Conservation (phyloP, 345 rosid genomes). For the Syzygium jambos region DNA sequence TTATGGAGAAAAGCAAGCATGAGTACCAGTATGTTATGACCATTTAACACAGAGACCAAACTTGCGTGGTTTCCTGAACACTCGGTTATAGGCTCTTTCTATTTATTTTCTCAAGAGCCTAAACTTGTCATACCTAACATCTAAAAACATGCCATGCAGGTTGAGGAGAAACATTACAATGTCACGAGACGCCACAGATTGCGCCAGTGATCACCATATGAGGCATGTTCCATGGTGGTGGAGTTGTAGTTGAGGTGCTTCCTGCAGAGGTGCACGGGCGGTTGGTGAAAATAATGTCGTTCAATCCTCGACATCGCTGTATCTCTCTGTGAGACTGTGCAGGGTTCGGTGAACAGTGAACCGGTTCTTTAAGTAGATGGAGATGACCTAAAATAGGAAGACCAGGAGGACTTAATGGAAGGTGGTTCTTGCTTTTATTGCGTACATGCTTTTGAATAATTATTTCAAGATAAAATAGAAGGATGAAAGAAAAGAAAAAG, state of each 20-base stretch:
- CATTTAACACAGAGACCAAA: background rate
- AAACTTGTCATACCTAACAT: background rate
- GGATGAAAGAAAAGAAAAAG: background rate
- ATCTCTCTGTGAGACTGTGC: background rate
- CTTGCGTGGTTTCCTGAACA: background rate
- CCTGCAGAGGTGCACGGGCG: background rate
- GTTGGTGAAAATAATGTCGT: background rate
- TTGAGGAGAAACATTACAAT: background rate
- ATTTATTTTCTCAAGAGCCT: background rate
- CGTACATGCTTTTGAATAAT: background rate
- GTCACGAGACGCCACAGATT: background rate
- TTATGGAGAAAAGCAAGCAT: background rate
- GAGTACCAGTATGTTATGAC: background rate
- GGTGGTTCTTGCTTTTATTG: background rate
- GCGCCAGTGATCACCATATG: background rate
- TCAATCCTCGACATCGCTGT: background rate
- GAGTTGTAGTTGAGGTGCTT: background rate
- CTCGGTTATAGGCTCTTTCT: background rate
- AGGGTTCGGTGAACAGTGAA: background rate
- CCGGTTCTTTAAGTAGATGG: background rate
- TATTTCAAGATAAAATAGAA: background rate
- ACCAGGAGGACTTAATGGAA: background rate
- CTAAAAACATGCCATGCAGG: background rate
- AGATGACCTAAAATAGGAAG: background rate
- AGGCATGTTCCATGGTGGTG: background rate